Percentiles rank a stretch among this genome's conserved stretches.
These are phyloP conservation scores for Yamadazyma kitorensis DNA, from an alignment of 805 yeast species.

Conservation along the genomic window DNA sequence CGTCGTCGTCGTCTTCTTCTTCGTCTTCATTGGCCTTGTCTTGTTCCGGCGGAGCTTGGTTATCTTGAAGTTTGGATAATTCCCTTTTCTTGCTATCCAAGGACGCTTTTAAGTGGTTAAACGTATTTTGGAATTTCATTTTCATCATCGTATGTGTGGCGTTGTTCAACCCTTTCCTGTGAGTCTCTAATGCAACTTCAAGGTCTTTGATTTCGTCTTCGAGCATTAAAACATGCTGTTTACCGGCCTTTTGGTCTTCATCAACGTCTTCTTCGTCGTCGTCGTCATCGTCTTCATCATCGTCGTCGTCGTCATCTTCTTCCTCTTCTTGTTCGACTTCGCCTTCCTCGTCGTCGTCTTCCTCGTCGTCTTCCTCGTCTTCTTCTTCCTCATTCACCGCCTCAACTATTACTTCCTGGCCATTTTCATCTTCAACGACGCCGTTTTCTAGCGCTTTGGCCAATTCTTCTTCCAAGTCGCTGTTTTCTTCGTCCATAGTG, in stretches of 20 bases:
- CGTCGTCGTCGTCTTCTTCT: conserved; percentile 29
- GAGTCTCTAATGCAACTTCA: conserved; percentile 70
- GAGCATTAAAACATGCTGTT: conserved; percentile 58
- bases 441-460: conserved; percentile 52
- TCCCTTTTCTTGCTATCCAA: conserved; percentile 76
- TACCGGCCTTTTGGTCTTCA: conserved; percentile 50
- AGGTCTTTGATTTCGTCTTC: conserved; percentile 85
- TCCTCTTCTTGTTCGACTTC: conserved; percentile 52
- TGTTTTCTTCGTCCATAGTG: conserved; percentile 29
- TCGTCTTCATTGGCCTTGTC: conserved; percentile 26
- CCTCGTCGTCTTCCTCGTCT: conserved; percentile 36
- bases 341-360: conserved; percentile 44
- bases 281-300: conserved; percentile 51
- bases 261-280: conserved; percentile 49
- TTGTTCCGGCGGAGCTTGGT: conserved; percentile 21
- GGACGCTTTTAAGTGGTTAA: conserved; percentile 73
- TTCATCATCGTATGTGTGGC: conserved; percentile 83
- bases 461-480: conserved; percentile 50
- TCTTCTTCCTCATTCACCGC: conserved; percentile 24
- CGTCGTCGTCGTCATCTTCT: conserved; percentile 55
- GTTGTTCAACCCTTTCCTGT: conserved; percentile 65
- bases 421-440: conserved; percentile 33
- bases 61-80: conserved; percentile 34
- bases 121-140: conserved; percentile 80
- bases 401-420: conserved; percentile 25